phyloP scores from a whole-genome alignment of 2,329 filamentous ascomycete genomes.

The Neospermospora avenae region DNA sequence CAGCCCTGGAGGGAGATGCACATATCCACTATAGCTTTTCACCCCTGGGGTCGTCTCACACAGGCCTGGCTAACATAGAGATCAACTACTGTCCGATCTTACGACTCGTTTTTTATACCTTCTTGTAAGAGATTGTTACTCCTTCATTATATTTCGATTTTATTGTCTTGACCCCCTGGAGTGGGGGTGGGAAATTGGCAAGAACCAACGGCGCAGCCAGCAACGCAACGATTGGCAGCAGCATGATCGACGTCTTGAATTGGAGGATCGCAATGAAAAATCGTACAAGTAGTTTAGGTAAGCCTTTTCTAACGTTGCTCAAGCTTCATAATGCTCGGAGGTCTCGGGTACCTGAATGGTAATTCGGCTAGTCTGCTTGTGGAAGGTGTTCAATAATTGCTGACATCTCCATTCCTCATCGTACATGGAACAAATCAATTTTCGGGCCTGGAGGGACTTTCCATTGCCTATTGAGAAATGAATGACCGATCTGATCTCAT shows the following conservation, averaged over 20 bases:
- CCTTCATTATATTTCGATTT: conserved; percentile 1
- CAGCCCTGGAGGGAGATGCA: conserved; percentile 16
- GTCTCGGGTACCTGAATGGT: neutral
- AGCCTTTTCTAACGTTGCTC: neutral
- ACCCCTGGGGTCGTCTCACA: conserved; percentile 25
- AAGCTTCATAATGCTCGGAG: neutral
- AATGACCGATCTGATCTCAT: too few relatives aligned
- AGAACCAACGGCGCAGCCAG: neutral
- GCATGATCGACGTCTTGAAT: too few relatives aligned
- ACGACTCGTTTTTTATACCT: neutral
- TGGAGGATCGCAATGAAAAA: too few relatives aligned
- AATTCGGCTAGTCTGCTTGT: neutral
- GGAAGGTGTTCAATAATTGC: neutral
- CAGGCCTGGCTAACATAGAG: neutral
- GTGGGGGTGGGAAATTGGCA: neutral
- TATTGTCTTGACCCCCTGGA: neutral
- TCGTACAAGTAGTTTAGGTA: neutral
- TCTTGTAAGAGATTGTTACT: conserved; percentile 5
- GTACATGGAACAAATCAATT: neutral
- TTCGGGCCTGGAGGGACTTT: too few relatives aligned
- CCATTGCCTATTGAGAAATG: too few relatives aligned
- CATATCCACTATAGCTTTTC: conserved; percentile 21
- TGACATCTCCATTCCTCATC: neutral
- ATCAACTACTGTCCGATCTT: neutral
- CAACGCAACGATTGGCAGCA: neutral